A percentile compares a stretch with the other conserved stretches of the same genome.
Evolutionary conservation across 1,139 yeast species (phyloP).

Genomic region (Candida sanyaensis): DNA sequence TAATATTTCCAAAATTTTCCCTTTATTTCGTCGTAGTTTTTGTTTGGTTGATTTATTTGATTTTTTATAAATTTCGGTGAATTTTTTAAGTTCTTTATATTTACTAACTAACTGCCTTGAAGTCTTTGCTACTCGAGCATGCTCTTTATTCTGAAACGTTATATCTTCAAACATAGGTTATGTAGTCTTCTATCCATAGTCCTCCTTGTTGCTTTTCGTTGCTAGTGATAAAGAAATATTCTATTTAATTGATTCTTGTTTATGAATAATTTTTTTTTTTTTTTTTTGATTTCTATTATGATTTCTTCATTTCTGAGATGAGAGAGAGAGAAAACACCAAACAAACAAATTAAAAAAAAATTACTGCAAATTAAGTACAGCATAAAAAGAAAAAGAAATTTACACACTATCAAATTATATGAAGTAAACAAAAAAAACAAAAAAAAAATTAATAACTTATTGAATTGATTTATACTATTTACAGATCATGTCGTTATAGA

Average conservation of each 20-base stretch:
- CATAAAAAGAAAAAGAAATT: background rate
- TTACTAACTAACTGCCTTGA: slow-evolving; percentile 17
- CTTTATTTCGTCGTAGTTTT: slow-evolving; percentile 18
- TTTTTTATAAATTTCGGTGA: slow-evolving; percentile 12
- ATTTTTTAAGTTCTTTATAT: slow-evolving; percentile 21
- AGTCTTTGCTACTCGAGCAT: slow-evolving; percentile 7
- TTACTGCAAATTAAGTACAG: too few relatives aligned
- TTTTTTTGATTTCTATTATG: background rate
- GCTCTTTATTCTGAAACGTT: slow-evolving; percentile 14
- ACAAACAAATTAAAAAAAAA: background rate
- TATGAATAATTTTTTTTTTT: background rate
- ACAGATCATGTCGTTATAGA: slow-evolving; percentile 2
- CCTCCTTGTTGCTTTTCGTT: background rate
- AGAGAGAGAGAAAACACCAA: background rate
- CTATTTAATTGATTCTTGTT: background rate
- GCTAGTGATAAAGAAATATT: background rate
- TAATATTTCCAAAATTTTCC: slow-evolving; percentile 16
- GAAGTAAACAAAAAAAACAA: too few relatives aligned
- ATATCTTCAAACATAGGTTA: slow-evolving; percentile 24
- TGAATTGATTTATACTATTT: slow-evolving; percentile 1
- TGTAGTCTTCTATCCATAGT: slow-evolving; percentile 2
- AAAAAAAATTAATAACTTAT: background rate
- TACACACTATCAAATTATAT: background rate
- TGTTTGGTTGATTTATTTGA: slow-evolving; percentile 8
- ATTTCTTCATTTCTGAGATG: background rate